Evolutionary conservation across 1,139 yeast genomes (phyloP).

Genomic region (Hansenula lynferdii): DNA sequence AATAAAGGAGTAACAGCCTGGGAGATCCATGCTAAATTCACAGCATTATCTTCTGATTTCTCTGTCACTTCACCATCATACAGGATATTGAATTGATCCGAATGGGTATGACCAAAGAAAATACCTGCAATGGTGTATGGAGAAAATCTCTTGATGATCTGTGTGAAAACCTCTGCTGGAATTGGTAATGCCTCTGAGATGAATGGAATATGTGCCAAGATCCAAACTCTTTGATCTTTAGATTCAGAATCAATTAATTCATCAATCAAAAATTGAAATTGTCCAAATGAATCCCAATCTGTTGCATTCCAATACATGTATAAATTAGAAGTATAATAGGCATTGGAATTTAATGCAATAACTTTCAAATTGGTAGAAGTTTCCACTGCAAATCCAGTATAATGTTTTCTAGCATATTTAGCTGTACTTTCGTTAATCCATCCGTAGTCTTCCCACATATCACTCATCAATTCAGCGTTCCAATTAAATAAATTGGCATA

Average conservation of each 20-base stretch:
- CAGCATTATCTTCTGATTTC: conserved; percentile 37
- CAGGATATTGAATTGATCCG: conserved; percentile 58
- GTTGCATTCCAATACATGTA: conserved; percentile 56
- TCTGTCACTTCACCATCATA: conserved; percentile 36
- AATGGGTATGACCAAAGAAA: conserved; percentile 71
- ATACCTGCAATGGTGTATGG: conserved; percentile 65
- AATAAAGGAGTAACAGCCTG: conserved; percentile 63
- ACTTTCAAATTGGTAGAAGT: conserved; percentile 56
- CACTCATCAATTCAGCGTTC: conserved; percentile 57
- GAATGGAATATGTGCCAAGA: conserved; percentile 64
- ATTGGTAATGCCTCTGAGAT: conserved; percentile 58
- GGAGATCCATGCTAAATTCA: conserved; percentile 59
- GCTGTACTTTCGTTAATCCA: conserved; percentile 36
- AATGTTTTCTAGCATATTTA: conserved; percentile 39
- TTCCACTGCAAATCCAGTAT: conserved; percentile 57
- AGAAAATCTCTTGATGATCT: conserved; percentile 60
- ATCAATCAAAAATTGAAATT: conserved; percentile 53
- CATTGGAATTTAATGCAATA: conserved; percentile 61
- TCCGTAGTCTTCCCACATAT: conserved; percentile 46
- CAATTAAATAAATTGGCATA: conserved; percentile 48
- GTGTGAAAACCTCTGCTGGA: conserved; percentile 50
- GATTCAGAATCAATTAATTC: conserved; percentile 57
- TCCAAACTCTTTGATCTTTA: conserved; percentile 61
- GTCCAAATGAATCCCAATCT: conserved; percentile 60
- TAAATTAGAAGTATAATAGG: conserved; percentile 59